phyloP scores from a whole-genome alignment of 2,329 filamentous ascomycete species.

The Chrysoporthe deuterocubensis region DNA sequence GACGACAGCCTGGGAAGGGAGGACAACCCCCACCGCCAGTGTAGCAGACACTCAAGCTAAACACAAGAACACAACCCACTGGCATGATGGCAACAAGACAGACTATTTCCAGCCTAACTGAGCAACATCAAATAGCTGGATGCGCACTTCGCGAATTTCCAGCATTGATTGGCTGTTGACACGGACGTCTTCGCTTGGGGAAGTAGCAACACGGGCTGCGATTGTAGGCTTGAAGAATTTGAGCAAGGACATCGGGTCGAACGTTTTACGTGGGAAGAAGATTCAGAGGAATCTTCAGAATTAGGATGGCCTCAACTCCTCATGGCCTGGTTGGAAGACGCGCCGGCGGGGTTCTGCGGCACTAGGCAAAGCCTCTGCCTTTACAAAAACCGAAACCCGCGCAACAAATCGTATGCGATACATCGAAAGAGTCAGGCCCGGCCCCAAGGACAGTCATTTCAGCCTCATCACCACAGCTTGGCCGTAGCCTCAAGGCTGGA shows the following conservation, averaged over 20 bases:
- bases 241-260: background rate
- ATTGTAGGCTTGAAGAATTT: background rate
- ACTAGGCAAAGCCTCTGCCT: no score
- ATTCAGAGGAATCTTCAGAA: background rate
- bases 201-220: background rate
- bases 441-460: background rate
- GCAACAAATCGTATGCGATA: background rate
- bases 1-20: constrained; percentile 65
- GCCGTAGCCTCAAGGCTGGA: background rate
- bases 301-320: background rate
- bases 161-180: background rate
- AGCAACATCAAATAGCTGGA: background rate
- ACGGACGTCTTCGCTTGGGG: background rate
- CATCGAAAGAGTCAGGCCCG: no score
- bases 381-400: background rate
- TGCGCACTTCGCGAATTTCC: background rate
- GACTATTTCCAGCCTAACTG: constrained; percentile 17
- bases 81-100: constrained; percentile 39
- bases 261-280: background rate
- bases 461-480: background rate
- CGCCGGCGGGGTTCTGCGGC: background rate
- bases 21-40: constrained; percentile 32
- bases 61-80: constrained; percentile 38
- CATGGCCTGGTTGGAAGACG: background rate
- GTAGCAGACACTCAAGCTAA: constrained; percentile 30